These are phyloP conservation scores for Gaertneriomyces semiglobifer DNA, from an alignment of 192 early-diverging fungal species.

Conservation along the genomic window DNA sequence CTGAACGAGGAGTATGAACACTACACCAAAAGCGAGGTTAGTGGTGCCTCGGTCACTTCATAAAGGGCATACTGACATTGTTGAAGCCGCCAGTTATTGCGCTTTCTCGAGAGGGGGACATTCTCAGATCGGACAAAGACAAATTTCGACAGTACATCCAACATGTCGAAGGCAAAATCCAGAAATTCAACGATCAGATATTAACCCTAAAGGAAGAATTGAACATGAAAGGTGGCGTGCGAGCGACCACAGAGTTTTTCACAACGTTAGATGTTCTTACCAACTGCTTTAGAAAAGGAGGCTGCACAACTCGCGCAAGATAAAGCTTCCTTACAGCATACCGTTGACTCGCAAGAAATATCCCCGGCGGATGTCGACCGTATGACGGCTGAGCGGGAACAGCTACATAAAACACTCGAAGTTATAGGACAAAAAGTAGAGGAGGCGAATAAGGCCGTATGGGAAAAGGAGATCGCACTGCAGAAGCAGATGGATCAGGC, in stretches of 20 bases:
- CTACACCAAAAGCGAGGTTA: slow-evolving; percentile 23
- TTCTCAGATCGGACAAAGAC: slow-evolving; percentile 55
- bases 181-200: slow-evolving; percentile 51
- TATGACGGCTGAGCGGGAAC: slow-evolving; percentile 74
- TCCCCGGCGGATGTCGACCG: slow-evolving; percentile 75
- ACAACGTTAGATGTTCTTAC: background rate
- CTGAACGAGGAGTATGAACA: slow-evolving; percentile 42
- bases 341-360: slow-evolving; percentile 73
- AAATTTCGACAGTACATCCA: slow-evolving; percentile 56
- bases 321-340: slow-evolving; percentile 52
- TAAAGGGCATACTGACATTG: background rate
- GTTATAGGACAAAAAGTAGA: slow-evolving; percentile 51
- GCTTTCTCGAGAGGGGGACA: slow-evolving; percentile 52
- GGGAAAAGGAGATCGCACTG: slow-evolving; percentile 66
- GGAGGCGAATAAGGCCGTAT: slow-evolving; percentile 54
- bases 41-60: slow-evolving; percentile 1
- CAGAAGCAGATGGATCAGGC: slow-evolving; percentile 68
- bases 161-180: slow-evolving; percentile 39
- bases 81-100: slow-evolving; percentile 50
- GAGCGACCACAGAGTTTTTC: background rate
- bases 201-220: slow-evolving; percentile 41
- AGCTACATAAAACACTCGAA: slow-evolving; percentile 55
- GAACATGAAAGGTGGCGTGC: slow-evolving; percentile 19
- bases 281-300: slow-evolving; percentile 29
- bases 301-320: slow-evolving; percentile 50